A percentile compares a stretch with the other conserved stretches of the same genome.
These are phyloP conservation scores for Bruguiera parviflora DNA, from an alignment of 345 rosid species.

Conservation along the genomic window DNA sequence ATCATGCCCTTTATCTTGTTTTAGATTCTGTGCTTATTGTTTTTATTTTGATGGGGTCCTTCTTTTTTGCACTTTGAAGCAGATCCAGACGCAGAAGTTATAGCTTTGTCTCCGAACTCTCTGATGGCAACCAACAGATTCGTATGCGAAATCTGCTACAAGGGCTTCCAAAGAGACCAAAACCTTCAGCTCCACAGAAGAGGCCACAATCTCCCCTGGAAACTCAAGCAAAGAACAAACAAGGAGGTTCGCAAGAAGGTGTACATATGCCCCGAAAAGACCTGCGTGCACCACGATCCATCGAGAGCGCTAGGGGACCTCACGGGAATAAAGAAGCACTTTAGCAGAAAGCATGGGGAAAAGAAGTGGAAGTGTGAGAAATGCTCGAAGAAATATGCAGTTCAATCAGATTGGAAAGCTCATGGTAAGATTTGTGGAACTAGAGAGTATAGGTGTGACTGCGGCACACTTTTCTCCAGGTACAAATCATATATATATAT, in stretches of 20 bases:
- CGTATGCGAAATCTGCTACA: conserved; percentile 51
- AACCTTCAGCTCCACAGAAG: conserved; percentile 54
- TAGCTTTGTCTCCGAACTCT: conserved; percentile 48
- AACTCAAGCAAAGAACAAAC: conserved; percentile 45
- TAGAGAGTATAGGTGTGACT: conserved; percentile 52
- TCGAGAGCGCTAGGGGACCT: conserved; percentile 52
- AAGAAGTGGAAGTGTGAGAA: conserved; percentile 64
- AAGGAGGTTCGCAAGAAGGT: conserved; percentile 44
- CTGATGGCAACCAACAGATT: conserved; percentile 53
- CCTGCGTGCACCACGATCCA: conserved; percentile 51
- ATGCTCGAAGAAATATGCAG: conserved; percentile 57
- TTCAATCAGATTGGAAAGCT: conserved; percentile 59
- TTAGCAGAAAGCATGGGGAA: conserved; percentile 53
- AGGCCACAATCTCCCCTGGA: conserved; percentile 60
- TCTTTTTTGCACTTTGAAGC: conserved; percentile 1
- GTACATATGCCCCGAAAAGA: conserved; percentile 50
- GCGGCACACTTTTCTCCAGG: conserved; percentile 59
- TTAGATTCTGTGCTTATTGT: neutral
- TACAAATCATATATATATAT: neutral
- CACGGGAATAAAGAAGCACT: conserved; percentile 54
- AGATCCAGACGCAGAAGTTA: conserved; percentile 54
- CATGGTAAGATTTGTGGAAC: conserved; percentile 55
- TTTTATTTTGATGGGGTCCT: neutral
- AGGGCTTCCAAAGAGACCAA: conserved; percentile 56
- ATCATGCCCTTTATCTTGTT: too few relatives aligned